phyloP scores from a whole-genome alignment of 2,329 filamentous ascomycete genomes.

The Pezicula carpinea region DNA sequence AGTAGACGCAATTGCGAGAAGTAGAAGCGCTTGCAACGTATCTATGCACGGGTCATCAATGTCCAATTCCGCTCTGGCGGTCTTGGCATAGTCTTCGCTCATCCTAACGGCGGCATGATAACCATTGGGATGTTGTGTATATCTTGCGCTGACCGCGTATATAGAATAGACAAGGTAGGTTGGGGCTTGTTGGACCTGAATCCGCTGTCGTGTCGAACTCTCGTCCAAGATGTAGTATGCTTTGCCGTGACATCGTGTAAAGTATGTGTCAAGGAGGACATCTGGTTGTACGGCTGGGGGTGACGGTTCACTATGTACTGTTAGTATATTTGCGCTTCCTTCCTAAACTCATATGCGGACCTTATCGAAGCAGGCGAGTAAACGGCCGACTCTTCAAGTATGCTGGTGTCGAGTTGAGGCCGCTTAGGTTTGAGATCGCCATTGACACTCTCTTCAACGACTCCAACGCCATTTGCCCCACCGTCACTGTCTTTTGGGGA shows the following conservation, averaged over 20 bases:
- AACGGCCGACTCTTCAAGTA: constrained; percentile 33
- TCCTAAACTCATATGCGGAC: constrained; percentile 26
- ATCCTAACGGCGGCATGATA: constrained; percentile 63
- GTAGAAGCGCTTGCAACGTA: constrained; percentile 67
- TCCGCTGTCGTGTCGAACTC: constrained; percentile 63
- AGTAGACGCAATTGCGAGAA: constrained; percentile 72
- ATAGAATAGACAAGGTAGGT: constrained; percentile 50
- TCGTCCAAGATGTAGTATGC: constrained; percentile 81
- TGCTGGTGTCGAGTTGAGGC: constrained; percentile 32
- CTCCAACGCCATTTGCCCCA: constrained; percentile 1
- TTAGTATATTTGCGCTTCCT: constrained; percentile 23
- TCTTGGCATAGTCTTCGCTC: constrained; percentile 69
- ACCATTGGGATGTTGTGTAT: constrained; percentile 62
- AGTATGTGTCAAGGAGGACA: constrained; percentile 71
- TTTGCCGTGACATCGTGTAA: constrained; percentile 73
- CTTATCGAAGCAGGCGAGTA: constrained; percentile 38
- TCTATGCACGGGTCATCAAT: constrained; percentile 79
- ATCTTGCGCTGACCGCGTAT: constrained; percentile 60
- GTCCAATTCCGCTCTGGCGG: constrained; percentile 66
- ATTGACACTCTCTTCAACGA: constrained; percentile 17
- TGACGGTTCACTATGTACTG: constrained; percentile 38
- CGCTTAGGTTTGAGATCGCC: constrained; percentile 33
- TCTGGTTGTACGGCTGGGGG: constrained; percentile 49
- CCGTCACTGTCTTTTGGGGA: constrained; percentile 17
- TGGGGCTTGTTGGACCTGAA: constrained; percentile 64